Evolutionary conservation across 2,329 filamentous ascomycete genomes (phyloP), one percentile per base, ranked within the genome.

Genomic region (Sclerotiophoma versabilis): DNA sequence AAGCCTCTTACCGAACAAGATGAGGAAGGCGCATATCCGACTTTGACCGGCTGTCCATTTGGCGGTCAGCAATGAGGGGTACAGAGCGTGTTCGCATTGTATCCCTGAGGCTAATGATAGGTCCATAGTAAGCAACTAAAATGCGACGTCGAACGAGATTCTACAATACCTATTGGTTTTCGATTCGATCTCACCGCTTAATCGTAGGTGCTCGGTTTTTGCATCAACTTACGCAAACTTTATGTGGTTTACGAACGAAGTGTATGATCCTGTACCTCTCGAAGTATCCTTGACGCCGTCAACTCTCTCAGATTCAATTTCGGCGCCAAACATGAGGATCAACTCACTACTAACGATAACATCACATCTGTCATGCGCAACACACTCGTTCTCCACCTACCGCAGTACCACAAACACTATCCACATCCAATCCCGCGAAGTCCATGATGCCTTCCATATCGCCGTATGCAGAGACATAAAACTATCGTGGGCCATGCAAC

Each of bases 381-480:
- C 29, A 8, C 20, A 19, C n/a, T 2, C 20, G 19, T 23, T 25
- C 15, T 10, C 20, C 5, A 10, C 23, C 6, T 12, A n/a, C 23
- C 23, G 17, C 22, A 25, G 10, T 6, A 11, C 6, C 37, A 41
- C 37, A 17, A 11, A 41, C 19, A 27, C 22, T 12, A n/a, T 23
- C 12, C 14, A 3, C 22, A 15, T 27, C 8, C 11, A 29, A 8
- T 2, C 8, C 3, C 43, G 30, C 1, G 23, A 22, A 12, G n/a
- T 44, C 11, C n/a, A n/a, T 33, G 15, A 36, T 3, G 30, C 25
- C 15, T 37, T 47, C 33, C 25, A 38, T 12, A 38, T 17, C 23
- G 25, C 43, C 30, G 29, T 37, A 22, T 60, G 50, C 39, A 48
- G 42, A 7, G 54, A 54, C 32, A 20, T 47, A 17, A 44, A 30